Evolutionary conservation across 1,284 basidiomycete species (phyloP).

Genomic region (Pseudomicrostroma phylloplanum): DNA sequence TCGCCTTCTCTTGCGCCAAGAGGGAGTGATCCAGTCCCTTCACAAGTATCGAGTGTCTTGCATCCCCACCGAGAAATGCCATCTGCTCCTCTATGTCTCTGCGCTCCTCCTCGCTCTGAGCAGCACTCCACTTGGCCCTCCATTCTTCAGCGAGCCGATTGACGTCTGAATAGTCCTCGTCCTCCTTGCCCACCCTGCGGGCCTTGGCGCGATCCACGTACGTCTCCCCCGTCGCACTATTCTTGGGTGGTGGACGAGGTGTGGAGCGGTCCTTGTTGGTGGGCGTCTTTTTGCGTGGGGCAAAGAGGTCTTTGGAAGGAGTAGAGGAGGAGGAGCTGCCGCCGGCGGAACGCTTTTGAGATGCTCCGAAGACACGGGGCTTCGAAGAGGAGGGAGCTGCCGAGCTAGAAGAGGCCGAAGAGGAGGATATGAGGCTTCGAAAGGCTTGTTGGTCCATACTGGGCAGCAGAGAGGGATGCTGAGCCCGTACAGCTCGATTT

Average conservation of each 20-base stretch:
- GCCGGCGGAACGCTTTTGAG: constrained; percentile 5
- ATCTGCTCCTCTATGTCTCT: constrained; percentile 64
- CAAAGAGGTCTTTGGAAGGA: constrained; percentile 5
- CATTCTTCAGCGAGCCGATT: constrained; percentile 75
- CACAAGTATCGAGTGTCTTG: constrained; percentile 73
- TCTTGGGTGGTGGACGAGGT: constrained; percentile 9
- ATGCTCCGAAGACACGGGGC: not conserved
- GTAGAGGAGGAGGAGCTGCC: not conserved
- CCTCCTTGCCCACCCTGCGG: constrained; percentile 11
- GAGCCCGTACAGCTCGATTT: too few relatives aligned
- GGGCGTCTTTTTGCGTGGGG: constrained; percentile 12
- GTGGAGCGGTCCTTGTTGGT: not conserved
- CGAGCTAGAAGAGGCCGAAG: not conserved
- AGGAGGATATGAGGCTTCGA: constrained; percentile 25
- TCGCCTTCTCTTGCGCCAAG: constrained; percentile 72
- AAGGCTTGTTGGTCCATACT: constrained; percentile 42
- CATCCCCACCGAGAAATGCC: constrained; percentile 78
- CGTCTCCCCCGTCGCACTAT: constrained; percentile 14
- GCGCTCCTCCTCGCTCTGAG: constrained; percentile 60
- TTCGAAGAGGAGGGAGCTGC: too few relatives aligned
- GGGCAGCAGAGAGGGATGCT: not conserved
- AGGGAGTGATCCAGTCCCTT: constrained; percentile 84
- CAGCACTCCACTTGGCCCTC: constrained; percentile 56
- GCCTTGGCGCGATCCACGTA: constrained; percentile 21
- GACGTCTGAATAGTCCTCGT: constrained; percentile 55